phyloP scores from a whole-genome alignment of 1,284 basidiomycete species.

The Heterobasidion occidentale region DNA sequence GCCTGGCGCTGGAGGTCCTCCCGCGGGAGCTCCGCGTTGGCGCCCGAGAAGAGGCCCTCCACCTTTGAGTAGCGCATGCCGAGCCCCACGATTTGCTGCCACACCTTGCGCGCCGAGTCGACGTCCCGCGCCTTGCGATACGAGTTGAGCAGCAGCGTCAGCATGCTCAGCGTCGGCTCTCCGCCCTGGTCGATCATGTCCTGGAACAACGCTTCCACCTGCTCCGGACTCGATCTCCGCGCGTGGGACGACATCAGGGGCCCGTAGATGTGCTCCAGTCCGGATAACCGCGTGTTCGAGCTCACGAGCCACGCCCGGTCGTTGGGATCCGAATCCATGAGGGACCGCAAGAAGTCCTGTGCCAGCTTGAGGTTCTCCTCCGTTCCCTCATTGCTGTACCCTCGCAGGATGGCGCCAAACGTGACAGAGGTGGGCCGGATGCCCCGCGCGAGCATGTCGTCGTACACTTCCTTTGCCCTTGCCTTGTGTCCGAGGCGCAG shows the following conservation, averaged over 20 bases:
- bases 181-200: constrained; percentile 50
- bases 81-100: constrained; percentile 62
- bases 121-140: constrained; percentile 61
- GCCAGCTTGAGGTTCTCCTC: constrained; percentile 47
- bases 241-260: constrained; percentile 60
- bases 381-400: constrained; percentile 44
- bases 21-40: not conserved
- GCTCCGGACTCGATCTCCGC: constrained; percentile 35
- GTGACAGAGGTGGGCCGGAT: constrained; percentile 69
- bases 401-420: constrained; percentile 62
- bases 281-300: constrained; percentile 28
- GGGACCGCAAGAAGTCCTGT: constrained; percentile 50
- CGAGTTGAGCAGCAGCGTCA: constrained; percentile 68
- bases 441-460: constrained; percentile 65
- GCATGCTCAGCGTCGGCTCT: constrained; percentile 48
- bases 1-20: constrained; percentile 25
- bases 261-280: constrained; percentile 49
- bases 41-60: constrained; percentile 22
- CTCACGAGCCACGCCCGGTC: constrained; percentile 32
- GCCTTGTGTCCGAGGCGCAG: constrained; percentile 49
- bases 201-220: constrained; percentile 53
- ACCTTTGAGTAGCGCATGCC: constrained; percentile 34
- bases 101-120: constrained; percentile 52
- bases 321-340: constrained; percentile 30
- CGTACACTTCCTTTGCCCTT: constrained; percentile 63